A percentile compares a stretch with the other conserved stretches of the same genome.
Evolutionary conservation across 257 asterid genomes (phyloP).

Genomic region (Fraxinus excelsior): DNA sequence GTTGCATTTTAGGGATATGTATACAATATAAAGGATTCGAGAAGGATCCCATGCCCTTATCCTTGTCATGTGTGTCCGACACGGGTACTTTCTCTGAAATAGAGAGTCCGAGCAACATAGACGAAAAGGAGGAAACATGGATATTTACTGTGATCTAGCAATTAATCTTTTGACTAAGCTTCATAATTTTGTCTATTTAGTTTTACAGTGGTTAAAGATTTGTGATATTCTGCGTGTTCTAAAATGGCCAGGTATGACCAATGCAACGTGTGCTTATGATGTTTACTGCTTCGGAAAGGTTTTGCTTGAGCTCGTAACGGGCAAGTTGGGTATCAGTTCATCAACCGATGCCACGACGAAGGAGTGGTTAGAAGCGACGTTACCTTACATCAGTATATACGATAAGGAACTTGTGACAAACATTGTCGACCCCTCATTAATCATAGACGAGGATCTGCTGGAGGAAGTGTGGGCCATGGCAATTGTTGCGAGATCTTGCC

Average conservation of each 20-base stretch:
- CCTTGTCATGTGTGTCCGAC: too few relatives aligned
- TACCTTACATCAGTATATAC: conserved; percentile 72
- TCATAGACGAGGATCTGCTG: conserved; percentile 83
- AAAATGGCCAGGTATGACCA: conserved; percentile 53
- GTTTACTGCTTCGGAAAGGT: conserved; percentile 95
- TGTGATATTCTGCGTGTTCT: neutral
- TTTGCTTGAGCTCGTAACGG: conserved; percentile 89
- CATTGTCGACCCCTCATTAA: conserved; percentile 80
- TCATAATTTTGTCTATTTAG: neutral
- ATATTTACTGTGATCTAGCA: neutral
- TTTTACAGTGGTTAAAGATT: neutral
- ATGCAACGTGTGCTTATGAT: conserved; percentile 76
- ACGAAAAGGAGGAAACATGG: neutral
- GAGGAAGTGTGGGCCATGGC: conserved; percentile 99
- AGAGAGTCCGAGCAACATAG: too few relatives aligned
- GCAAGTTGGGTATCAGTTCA: conserved; percentile 87
- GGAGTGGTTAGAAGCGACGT: conserved; percentile 67
- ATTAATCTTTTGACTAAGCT: neutral
- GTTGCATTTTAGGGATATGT: too few relatives aligned
- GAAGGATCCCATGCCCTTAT: too few relatives aligned
- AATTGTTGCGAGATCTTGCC: conserved; percentile 86
- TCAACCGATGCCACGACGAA: conserved; percentile 59
- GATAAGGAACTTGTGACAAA: conserved; percentile 89
- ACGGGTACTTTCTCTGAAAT: too few relatives aligned
- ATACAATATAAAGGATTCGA: too few relatives aligned